Base-by-base conservation (phyloP, 2,329 filamentous ascomycete species). In the Bisporella sp. region DNA sequence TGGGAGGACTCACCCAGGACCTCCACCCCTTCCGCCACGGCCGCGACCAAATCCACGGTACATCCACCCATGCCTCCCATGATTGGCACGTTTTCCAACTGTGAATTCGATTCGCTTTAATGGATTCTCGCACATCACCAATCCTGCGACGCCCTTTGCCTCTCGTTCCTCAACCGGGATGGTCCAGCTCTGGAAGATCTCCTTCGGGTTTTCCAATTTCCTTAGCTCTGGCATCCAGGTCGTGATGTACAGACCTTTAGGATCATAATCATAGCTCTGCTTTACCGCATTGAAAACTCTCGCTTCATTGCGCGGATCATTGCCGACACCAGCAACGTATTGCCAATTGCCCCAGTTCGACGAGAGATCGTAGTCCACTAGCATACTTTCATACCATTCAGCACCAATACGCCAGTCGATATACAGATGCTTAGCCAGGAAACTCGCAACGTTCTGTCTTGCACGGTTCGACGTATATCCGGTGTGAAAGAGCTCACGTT, bases 341-440 rank as follows among this genome's bases (percentile, higher is more conserved):
- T 90, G 86, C 87, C 87, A 91, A 60, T 89, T 90, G 7, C 82
- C 82, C 86, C 86, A 92, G 58, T 91, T 91, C 52, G 77, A 85
- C 11, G 78, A 81, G 0, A 86, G 76, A 58, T 92, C 87, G 63
- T 91, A 89, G 63, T 93, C 88, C 31, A 84, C 73, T 3, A 91
- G 73, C 62, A 86, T 71, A 62, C 77, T 79, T 64, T 92, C 87
- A 62, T 91, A 92, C 85, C 85, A 92, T 64, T 91, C 87, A 0
- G 87, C 88, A 0, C 87, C 88, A 11, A 87, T 75, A 0, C 86
- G 78, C 88, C 88, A 93, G 66, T 92, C 87, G 28, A 92, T 81
- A 1, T 76, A 75, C 3, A 91, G 71, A 54, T 89, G 85, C 57
- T 88, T 89, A 0, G 85, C 69, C 1, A 91, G 70, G 63, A 88